Base-by-base conservation (phyloP, 2,329 filamentous ascomycete species). In the Monilinia polystroma region DNA sequence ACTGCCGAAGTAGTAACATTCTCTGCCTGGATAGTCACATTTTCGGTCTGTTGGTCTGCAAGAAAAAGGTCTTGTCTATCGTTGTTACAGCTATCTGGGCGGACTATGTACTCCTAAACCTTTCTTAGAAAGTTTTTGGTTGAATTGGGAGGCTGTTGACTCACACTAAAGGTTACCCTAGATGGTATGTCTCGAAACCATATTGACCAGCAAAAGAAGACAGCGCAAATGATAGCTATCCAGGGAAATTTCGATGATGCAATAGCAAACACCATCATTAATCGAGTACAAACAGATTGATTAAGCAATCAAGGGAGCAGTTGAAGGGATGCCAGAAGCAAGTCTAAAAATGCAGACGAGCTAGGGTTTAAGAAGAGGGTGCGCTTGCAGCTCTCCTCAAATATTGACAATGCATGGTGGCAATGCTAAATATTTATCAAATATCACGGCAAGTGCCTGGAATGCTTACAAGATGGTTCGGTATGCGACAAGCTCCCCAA, bases 221-320 rank as follows among this genome's bases (percentile, higher is more conserved):
- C 41, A 18, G 35, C 54, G 7, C 54, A 56, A 43, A 41, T 56
- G 6, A 29, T 18, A 43, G 54, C 54, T 56, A 56, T 56, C 54
- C 54, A 56, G 23, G 35, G 54, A n/a, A 56, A 41, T 18, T 26
- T 56, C 35, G 54, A 56, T 43, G 54, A 41, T 56, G 35, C 54
- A 23, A 23, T 56, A 43, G 54, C 35, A 43, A 41, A 56, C n/a
- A 41, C n/a, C 54, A 56, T 56, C 23, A 56, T 56, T 41, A 35
- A n/a, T 58, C 26, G 20, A 6, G 26, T 32, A 11, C 7, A 16
- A 58, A 11, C 35, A 14, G 32, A 38, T 18, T 20, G 38, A 14
- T 18, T 29, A 35, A 35, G 11, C 11, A 16, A 26, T 12, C 29
- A 51, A 38, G n/a, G 45, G 7, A 26, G 4, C 6, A 18, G 7